Evolutionary conservation across 208 protist species (phyloP), one percentile per base, ranked within the genome.

Genomic region (Strigomonas culicis): DNA sequence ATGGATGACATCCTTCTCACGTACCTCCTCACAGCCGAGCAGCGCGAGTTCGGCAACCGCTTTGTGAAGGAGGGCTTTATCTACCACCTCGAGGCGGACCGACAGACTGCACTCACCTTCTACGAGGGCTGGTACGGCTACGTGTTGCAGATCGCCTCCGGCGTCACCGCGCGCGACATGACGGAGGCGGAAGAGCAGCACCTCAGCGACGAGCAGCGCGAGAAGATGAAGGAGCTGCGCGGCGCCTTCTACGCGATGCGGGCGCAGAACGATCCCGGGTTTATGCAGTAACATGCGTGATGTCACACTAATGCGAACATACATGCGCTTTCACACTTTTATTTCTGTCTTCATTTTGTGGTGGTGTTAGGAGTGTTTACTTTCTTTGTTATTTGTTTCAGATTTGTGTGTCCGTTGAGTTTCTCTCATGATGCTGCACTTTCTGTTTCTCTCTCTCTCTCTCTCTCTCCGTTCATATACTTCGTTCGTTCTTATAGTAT

Each of bases 71-170:
- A 73, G 19, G 87, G 92, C 74, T 96, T 96, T 50, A 44, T 66
- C 41, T 79, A 82, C 2, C 87, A 96, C 72, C 65, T 77, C 30
- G 84, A 92, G 49, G 86, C 86, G 1, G 79, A 83, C 46, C 82
- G 77, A 22, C 69, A 81, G 32, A 72, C 84, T 1, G 75, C 87
- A 7, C 49, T 65, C 21, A 82, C 80, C 44, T 96, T 96, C 53
- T 96, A 96, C 64, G 63, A 77, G 27, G 87, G 78, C 51, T 96
- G 90, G 90, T 93, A 92, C 63, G 72, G 80, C 17, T 96, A 96
- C 68, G 82, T 91, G 43, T 63, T 86, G 61, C 84, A 94, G 63
- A 75, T 96, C 47, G 73, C 76, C 34, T 81, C 73, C 0, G 90
- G 87, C 15, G 73, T 88, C 32, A 94, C 88, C 15, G 70, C 74